These are phyloP conservation scores for Bacidia rubella DNA, from an alignment of 495 filamentous ascomycete species.

Conservation along the genomic window DNA sequence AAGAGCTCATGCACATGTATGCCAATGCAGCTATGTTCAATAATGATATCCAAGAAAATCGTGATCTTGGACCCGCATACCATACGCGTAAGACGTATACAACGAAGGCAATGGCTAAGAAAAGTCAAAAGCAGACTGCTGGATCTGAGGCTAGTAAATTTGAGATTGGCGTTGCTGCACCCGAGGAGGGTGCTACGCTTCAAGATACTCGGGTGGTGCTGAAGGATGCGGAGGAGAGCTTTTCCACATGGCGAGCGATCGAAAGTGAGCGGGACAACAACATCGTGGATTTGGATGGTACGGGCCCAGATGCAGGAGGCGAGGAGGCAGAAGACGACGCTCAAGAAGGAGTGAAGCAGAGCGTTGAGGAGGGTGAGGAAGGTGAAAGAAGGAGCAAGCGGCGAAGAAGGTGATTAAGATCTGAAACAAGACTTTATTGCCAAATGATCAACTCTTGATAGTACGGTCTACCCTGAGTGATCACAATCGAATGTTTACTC, in stretches of 20 bases:
- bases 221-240: slow-evolving; percentile 53
- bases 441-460: no score
- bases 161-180: slow-evolving; percentile 5
- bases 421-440: no score
- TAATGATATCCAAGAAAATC: slow-evolving; percentile 43
- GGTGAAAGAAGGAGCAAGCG: background rate
- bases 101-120: slow-evolving; percentile 12
- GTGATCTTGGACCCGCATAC: slow-evolving; percentile 53
- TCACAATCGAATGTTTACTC: no score
- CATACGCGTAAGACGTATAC: slow-evolving; percentile 22
- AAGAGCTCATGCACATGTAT: slow-evolving; percentile 94
- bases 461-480: no score
- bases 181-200: slow-evolving; percentile 48
- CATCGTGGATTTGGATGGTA: slow-evolving; percentile 7
- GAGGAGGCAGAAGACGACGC: slow-evolving; percentile 23
- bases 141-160: slow-evolving; percentile 32
- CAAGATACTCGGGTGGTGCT: slow-evolving; percentile 75
- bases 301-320: slow-evolving; percentile 21
- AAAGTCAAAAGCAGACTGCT: slow-evolving; percentile 27
- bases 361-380: slow-evolving; percentile 12
- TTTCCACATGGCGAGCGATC: slow-evolving; percentile 45
- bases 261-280: slow-evolving; percentile 28
- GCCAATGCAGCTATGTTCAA: slow-evolving; percentile 98
- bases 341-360: slow-evolving; percentile 17
- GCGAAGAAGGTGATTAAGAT: slow-evolving; percentile 1